Base-by-base conservation (phyloP, 306 rosid species). In the Inga leiocalycina region DNA sequence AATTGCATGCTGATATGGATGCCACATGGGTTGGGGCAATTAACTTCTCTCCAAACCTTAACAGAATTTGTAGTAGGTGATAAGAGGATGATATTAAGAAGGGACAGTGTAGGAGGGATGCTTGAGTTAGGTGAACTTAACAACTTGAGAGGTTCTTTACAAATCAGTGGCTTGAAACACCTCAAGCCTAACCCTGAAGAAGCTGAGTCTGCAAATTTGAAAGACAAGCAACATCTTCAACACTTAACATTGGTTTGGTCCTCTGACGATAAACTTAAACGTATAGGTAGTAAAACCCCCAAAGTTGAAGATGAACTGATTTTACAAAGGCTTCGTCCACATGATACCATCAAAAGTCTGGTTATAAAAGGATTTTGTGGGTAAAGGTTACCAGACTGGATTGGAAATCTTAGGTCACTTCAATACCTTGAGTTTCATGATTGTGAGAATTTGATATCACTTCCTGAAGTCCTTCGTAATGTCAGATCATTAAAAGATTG, bases 311-410 rank as follows among this genome's bases (percentile, higher is more conserved):
- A 66, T 66, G 71, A 66, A 8, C 41, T 66, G 22, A 15, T 66
- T 66, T 66, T 34, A 7, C n/a, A 34, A 14, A 7, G 71, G 39
- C 71, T 66, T 1, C 43, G 3, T 66, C 71, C 43, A 14, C 43
- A 34, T 66, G 43, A 66, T 7, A 12, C 4, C 17, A 34, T 66
- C 44, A 66, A 66, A 66, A 66, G 71, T 34, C 44, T 66, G 8
- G 44, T 34, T 66, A 34, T 66, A 32, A 16, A 32, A 66, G 20
- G 71, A 15, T 66, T 66, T 16, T 66, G 44, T 66, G 71, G 71
- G 71, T 22, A 66, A 66, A 66, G 43, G 4, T 34, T 66, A 32
- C 71, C 71, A 66, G n/a, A 66, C 19, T 66, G 71, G 71, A 66
- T 66, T 32, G 43, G 44, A 34, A 66, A 34, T 14, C 71, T 66